A percentile compares a stretch with the other conserved stretches of the same genome.
Conservation (phyloP, 2,329 filamentous ascomycete genomes). For the Teratosphaeria viscida region DNA sequence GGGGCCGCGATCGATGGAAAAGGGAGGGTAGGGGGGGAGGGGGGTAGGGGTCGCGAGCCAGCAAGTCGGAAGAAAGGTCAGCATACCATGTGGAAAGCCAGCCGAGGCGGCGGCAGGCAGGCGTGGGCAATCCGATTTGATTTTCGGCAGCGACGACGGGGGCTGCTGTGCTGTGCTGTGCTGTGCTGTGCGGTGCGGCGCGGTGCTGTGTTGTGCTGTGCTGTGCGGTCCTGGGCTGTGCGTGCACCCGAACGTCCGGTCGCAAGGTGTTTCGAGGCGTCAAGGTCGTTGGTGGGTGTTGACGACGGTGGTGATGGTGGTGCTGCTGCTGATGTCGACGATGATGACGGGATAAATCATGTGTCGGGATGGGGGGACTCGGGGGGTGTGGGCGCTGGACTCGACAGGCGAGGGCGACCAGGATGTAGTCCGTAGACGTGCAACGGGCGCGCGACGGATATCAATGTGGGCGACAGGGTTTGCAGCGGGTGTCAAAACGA, state of each 20-base stretch:
- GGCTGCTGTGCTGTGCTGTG: not conserved
- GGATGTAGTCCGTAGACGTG: not conserved
- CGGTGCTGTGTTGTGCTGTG: too few relatives aligned
- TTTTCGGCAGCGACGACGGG: not conserved
- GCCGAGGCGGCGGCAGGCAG: not conserved
- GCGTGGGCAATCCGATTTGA: not conserved
- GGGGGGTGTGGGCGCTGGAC: not conserved
- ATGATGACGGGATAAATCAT: too few relatives aligned
- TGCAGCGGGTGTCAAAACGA: slow-evolving; percentile 1
- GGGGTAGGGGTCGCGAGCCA: not conserved
- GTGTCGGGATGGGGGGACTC: not conserved
- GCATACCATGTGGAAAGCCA: slow-evolving; percentile 1
- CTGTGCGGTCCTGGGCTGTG: not conserved
- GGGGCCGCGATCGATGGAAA: not conserved
- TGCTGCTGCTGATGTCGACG: too few relatives aligned
- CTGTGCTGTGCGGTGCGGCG: too few relatives aligned
- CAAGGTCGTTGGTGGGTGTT: not conserved
- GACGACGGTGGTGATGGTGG: not conserved
- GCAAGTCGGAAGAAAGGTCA: slow-evolving; percentile 2
- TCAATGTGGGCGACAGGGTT: slow-evolving; percentile 3
- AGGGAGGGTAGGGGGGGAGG: not conserved
- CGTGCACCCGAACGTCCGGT: not conserved
- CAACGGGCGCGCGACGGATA: slow-evolving; percentile 3
- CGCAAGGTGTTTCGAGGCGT: not conserved
- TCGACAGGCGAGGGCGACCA: not conserved